These are phyloP conservation scores for Alternaria hordeiaustralica DNA, from an alignment of 2,329 filamentous ascomycete genomes.

Conservation along the genomic window DNA sequence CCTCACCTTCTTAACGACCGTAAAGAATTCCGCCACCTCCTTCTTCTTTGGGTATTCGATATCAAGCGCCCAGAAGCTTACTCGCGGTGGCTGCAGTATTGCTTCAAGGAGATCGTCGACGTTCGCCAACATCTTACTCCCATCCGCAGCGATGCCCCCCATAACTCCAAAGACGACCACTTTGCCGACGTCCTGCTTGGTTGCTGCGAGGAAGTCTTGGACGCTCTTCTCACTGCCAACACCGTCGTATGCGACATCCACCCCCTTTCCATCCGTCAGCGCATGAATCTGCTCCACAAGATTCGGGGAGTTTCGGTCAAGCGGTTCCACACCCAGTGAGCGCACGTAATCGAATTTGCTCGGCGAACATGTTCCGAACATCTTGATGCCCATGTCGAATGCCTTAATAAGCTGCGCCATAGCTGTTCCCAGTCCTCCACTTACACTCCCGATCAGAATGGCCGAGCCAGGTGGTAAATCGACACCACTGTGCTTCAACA, in stretches of 20 bases:
- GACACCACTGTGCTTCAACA: slow-evolving; percentile 16
- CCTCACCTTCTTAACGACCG: slow-evolving; percentile 8
- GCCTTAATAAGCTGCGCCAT: slow-evolving; percentile 12
- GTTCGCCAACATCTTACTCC: slow-evolving; percentile 4
- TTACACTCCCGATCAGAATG: slow-evolving; percentile 15
- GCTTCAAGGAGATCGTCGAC: neutral
- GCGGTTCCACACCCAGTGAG: slow-evolving; percentile 13
- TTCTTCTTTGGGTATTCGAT: slow-evolving; percentile 3
- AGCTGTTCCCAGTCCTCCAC: slow-evolving; percentile 15
- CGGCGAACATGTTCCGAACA: slow-evolving; percentile 14
- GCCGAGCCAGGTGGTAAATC: slow-evolving; percentile 8
- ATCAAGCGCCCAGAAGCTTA: slow-evolving; percentile 9
- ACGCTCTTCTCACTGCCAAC: slow-evolving; percentile 13
- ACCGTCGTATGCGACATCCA: slow-evolving; percentile 16
- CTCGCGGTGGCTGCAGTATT: slow-evolving; percentile 3
- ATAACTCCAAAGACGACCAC: slow-evolving; percentile 13
- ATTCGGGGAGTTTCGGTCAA: slow-evolving; percentile 13
- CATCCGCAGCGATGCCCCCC: slow-evolving; percentile 9
- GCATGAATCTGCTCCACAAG: slow-evolving; percentile 8
- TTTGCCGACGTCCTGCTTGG: slow-evolving; percentile 9
- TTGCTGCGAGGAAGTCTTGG: slow-evolving; percentile 5
- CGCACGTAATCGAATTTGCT: slow-evolving; percentile 15
- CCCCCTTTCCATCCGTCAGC: slow-evolving; percentile 11
- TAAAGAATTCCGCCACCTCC: slow-evolving; percentile 11
- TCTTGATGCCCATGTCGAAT: slow-evolving; percentile 12